phyloP scores from a whole-genome alignment of 163 green algal genomes.

The Scenedesmus sp. region DNA sequence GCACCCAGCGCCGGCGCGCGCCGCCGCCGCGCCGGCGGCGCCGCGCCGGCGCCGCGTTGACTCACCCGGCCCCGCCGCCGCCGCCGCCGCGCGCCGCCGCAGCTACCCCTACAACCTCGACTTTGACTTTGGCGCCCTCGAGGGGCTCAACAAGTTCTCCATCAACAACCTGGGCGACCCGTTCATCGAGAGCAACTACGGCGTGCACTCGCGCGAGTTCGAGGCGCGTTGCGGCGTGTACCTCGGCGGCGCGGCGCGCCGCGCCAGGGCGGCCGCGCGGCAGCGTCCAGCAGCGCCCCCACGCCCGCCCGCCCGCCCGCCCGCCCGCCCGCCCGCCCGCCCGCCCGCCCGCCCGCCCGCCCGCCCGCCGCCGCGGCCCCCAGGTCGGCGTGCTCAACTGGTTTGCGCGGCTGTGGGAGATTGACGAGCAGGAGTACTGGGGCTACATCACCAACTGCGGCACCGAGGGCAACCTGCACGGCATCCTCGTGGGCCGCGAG shows the following conservation, averaged over 20 bases:
- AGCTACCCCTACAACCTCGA: slow-evolving; percentile 99
- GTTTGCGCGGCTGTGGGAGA: slow-evolving; percentile 97
- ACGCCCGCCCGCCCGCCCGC: no score
- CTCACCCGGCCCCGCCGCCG: background rate
- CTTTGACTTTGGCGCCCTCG: slow-evolving; percentile 94
- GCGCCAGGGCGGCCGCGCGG: no score
- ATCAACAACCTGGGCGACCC: slow-evolving; percentile 99
- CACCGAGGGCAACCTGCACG: slow-evolving; percentile 98
- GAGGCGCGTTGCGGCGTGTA: slow-evolving; percentile 63
- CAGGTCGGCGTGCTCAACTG: slow-evolving; percentile 96
- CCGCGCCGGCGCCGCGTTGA: background rate
- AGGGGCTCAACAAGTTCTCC: slow-evolving; percentile 88
- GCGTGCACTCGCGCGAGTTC: slow-evolving; percentile 96
- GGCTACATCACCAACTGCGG: slow-evolving; percentile 99
- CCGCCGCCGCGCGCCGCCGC: background rate
- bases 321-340: no score
- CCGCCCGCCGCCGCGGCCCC: background rate
- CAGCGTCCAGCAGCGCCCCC: no score
- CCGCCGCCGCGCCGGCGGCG: background rate
- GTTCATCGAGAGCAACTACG: slow-evolving; percentile 99
- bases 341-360: no score
- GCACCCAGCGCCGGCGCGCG: background rate
- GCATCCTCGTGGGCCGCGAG: slow-evolving; percentile 94
- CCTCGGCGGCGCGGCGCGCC: no score
- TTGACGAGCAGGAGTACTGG: slow-evolving; percentile 94